Evolutionary conservation across 768 basidiomycete genomes (phyloP).

Genomic region (Hebeloma cylindrosporum): DNA sequence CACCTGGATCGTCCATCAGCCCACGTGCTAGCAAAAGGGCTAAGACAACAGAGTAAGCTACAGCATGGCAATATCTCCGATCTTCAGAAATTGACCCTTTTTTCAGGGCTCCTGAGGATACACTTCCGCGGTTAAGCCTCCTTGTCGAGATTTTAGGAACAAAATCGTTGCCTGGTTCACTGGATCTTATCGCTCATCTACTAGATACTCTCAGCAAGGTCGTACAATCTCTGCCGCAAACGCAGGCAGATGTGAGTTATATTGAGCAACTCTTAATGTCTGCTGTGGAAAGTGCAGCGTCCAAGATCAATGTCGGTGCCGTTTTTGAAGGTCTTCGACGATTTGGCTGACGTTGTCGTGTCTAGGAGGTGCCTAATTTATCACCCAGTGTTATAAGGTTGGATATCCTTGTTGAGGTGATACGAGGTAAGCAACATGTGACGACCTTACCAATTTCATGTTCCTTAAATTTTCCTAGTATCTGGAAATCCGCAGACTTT

Average conservation of each 20-base stretch:
- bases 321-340: too few relatives aligned
- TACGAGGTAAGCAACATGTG: constrained; percentile 55
- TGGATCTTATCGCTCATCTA: constrained; percentile 68
- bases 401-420: constrained; percentile 85
- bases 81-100: constrained; percentile 2
- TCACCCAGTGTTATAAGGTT: constrained; percentile 64
- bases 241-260: constrained; percentile 70
- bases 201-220: constrained; percentile 73
- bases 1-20: constrained; percentile 36
- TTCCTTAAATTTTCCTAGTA: constrained; percentile 41
- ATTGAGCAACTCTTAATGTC: constrained; percentile 84
- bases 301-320: constrained; percentile 50
- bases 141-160: constrained; percentile 72
- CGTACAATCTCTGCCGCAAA: constrained; percentile 51
- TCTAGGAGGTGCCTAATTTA: constrained; percentile 53
- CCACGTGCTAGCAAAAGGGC: constrained; percentile 63
- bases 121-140: constrained; percentile 50
- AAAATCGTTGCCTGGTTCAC: constrained; percentile 63
- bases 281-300: constrained; percentile 67
- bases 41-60: constrained; percentile 55
- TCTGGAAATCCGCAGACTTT: constrained; percentile 93
- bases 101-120: constrained; percentile 34
- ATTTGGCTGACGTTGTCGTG: not conserved
- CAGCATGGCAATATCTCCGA: not conserved
- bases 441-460: not conserved